Evolutionary conservation across 805 yeast species (phyloP).

Genomic region (Yarrowia sp.): DNA sequence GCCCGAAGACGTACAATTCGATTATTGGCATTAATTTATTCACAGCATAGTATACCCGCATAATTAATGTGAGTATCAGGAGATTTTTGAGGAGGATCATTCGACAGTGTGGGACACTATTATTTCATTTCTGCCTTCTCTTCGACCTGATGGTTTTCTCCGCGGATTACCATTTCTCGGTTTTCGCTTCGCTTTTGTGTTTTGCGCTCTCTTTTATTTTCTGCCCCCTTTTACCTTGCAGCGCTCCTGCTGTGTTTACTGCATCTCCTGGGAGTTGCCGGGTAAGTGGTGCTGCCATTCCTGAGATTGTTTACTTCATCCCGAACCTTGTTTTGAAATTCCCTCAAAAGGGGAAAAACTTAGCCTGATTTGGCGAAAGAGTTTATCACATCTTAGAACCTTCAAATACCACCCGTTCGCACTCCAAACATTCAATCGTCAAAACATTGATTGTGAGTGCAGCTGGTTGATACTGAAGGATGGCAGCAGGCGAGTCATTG

Average conservation of each 20-base stretch:
- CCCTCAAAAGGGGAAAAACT: constrained; percentile 24
- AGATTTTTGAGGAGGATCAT: background rate
- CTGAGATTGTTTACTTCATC: background rate
- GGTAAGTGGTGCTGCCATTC: constrained; percentile 20
- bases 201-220: background rate
- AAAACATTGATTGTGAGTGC: constrained; percentile 19
- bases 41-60: constrained; percentile 25
- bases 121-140: no score
- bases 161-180: background rate
- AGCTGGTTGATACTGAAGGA: background rate
- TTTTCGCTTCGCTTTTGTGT: background rate
- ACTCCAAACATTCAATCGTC: constrained; percentile 2
- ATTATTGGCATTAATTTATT: constrained; percentile 25
- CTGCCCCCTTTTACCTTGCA: constrained; percentile 19
- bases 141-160: background rate
- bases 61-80: constrained; percentile 23
- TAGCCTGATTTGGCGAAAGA: constrained; percentile 23
- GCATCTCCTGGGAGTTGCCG: constrained; percentile 1
- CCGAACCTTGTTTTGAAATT: constrained; percentile 15
- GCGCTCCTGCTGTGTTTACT: background rate
- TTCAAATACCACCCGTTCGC: constrained; percentile 20
- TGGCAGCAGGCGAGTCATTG: background rate
- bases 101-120: no score
- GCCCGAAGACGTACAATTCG: constrained; percentile 23
- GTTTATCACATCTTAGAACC: background rate